Conservation (phyloP, 2,329 filamentous ascomycete species). For the Venturia asperata region DNA sequence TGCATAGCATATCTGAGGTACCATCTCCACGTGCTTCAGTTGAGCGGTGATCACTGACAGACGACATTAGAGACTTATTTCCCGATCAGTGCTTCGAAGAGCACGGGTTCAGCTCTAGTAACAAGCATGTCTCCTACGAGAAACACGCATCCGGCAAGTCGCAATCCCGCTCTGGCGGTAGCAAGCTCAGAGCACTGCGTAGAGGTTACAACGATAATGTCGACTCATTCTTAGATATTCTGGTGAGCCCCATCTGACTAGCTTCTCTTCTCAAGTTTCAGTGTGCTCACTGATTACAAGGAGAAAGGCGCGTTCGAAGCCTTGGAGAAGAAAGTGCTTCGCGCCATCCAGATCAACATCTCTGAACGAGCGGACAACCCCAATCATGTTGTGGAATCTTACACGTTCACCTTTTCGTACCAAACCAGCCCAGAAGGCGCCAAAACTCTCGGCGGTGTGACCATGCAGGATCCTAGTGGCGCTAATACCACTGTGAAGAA, state of each 20-base stretch:
- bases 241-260: constrained; percentile 33
- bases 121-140: constrained; percentile 27
- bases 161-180: constrained; percentile 27
- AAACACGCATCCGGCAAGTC: constrained; percentile 26
- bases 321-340: constrained; percentile 36
- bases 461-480: constrained; percentile 26
- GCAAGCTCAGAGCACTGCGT: constrained; percentile 34
- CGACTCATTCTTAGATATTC: constrained; percentile 41
- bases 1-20: constrained; percentile 29
- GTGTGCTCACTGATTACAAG: constrained; percentile 26
- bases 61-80: constrained; percentile 27
- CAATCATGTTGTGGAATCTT: constrained; percentile 41
- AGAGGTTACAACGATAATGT: constrained; percentile 35
- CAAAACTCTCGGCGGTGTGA: constrained; percentile 5
- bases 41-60: constrained; percentile 6
- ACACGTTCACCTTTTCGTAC: constrained; percentile 45
- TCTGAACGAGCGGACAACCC: constrained; percentile 34
- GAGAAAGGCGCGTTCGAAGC: constrained; percentile 44
- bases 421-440: constrained; percentile 17
- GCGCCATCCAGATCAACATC: constrained; percentile 42
- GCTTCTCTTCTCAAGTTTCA: not conserved
- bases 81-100: constrained; percentile 28
- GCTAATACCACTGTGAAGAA: constrained; percentile 32
- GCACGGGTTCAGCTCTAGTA: constrained; percentile 24
- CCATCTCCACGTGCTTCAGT: not conserved